Evolutionary conservation across 352 stramenopile species (phyloP), one percentile per base, ranked within the genome.

Genomic region (Phytophthora pinifolia): DNA sequence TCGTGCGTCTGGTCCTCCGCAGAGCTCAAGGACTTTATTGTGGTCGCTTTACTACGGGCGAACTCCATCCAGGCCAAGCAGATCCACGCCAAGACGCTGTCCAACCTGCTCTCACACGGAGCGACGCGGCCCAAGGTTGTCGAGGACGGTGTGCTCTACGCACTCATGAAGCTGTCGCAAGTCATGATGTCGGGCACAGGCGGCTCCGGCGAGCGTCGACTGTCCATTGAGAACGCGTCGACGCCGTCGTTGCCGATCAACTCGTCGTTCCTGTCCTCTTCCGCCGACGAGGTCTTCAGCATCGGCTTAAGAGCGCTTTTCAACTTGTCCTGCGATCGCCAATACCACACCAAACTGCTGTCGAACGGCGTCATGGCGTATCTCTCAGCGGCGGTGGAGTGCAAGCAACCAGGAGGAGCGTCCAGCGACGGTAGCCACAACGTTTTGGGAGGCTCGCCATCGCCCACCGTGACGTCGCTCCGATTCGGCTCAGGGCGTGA

Each of bases 1-100:
- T 48, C 68, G 31, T 93, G 80, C 54, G 82, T 90, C 15, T 93
- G 83, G 83, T 84, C 67, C 1, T 86, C 77, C 0, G 49, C 70
- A 0, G 83, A 93, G 46, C 76, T 93, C 2, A 89, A 90, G 31
- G 83, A 93, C 53, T 90, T 93, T 30, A 89, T 91, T 10, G 83
- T 91, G 1, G 78, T 93, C 3, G 81, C 83, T 10, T 41, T 93
- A 20, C 46, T 93, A 25, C 76, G 83, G 3, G 83, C 83, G 0
- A 91, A 93, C 46, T 93, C 83, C 13, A 62, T 79, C 4, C 79
- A 91, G n/a, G 72, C 83, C 1, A 93, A 91, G 54, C 80, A 91
- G 41, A 88, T 91, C 31, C 83, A 93, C 41, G 79, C 77, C 42
- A 91, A 91, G 51, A 93, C 83, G 13, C 57, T 93, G 20, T 86